Evolutionary conservation across 2,329 filamentous ascomycete species (phyloP).

Genomic region (Colletotrichum sp.): DNA sequence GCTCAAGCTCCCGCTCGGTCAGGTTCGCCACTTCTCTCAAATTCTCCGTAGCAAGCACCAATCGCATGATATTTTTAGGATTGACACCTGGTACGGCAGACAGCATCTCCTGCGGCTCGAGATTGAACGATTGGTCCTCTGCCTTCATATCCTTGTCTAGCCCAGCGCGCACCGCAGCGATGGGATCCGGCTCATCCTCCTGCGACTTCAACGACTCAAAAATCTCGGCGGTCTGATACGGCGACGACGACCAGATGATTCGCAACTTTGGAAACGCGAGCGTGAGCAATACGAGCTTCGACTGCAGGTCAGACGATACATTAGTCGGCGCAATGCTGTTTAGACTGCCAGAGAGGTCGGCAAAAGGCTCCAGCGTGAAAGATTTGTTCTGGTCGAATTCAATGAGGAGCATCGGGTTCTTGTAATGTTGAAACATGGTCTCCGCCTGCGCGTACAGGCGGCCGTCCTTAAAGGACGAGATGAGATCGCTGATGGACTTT

Average conservation of each 20-base stretch:
- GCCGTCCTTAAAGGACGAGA: slow-evolving; percentile 90
- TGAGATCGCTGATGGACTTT: slow-evolving; percentile 90
- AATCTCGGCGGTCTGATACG: slow-evolving; percentile 96
- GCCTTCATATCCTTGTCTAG: slow-evolving; percentile 68
- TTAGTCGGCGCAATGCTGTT: slow-evolving; percentile 66
- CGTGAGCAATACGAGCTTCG: slow-evolving; percentile 89
- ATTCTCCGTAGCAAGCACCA: slow-evolving; percentile 77
- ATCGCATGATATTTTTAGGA: slow-evolving; percentile 74
- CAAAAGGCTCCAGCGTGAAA: slow-evolving; percentile 88
- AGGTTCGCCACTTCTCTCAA: slow-evolving; percentile 87
- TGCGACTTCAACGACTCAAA: slow-evolving; percentile 93
- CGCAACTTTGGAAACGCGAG: slow-evolving; percentile 88
- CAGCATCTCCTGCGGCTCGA: slow-evolving; percentile 90
- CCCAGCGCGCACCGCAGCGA: slow-evolving; percentile 83
- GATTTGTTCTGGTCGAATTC: slow-evolving; percentile 98
- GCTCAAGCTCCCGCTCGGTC: slow-evolving; percentile 72
- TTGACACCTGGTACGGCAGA: slow-evolving; percentile 83
- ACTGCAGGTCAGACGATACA: slow-evolving; percentile 77
- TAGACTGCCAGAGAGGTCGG: slow-evolving; percentile 67
- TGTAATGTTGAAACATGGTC: slow-evolving; percentile 94
- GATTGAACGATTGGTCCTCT: slow-evolving; percentile 78
- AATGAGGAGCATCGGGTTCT: slow-evolving; percentile 87
- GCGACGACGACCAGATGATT: slow-evolving; percentile 92
- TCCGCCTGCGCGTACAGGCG: slow-evolving; percentile 92
- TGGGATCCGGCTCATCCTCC: slow-evolving; percentile 87